phyloP scores from a whole-genome alignment of 2,329 filamentous ascomycete species.

The Fusarium hostae region DNA sequence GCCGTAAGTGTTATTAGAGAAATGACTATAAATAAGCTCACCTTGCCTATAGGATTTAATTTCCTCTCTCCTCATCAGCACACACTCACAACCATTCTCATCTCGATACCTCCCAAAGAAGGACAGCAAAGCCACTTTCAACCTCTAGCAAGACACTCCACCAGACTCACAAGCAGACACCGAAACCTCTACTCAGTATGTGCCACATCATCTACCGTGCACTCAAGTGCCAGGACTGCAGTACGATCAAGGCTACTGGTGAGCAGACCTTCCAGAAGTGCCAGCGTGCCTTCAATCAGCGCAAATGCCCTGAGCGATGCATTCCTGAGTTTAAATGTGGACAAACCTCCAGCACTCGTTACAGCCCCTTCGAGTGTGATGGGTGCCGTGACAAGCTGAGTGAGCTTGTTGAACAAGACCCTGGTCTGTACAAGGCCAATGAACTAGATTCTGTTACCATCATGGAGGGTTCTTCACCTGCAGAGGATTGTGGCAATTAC shows the following conservation, averaged over 20 bases:
- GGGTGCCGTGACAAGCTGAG: too few relatives aligned
- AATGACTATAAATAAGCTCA: background rate
- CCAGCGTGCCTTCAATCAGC: background rate
- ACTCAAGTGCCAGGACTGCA: background rate
- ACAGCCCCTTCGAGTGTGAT: background rate
- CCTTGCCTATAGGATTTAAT: background rate
- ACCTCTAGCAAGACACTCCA: background rate
- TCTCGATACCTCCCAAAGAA: background rate
- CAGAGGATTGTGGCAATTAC: too few relatives aligned
- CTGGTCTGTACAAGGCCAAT: too few relatives aligned
- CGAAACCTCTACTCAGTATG: background rate
- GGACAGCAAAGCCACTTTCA: background rate
- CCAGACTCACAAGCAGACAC: background rate
- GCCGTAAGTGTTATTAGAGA: rapidly evolving
- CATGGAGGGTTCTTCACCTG: too few relatives aligned
- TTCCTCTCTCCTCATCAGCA: too few relatives aligned
- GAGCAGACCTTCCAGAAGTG: background rate
- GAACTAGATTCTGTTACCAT: too few relatives aligned
- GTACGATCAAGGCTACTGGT: background rate
- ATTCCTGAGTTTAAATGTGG: background rate
- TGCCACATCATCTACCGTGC: background rate
- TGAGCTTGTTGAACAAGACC: background rate
- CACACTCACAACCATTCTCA: background rate
- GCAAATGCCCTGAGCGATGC: background rate
- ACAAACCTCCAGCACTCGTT: background rate